A percentile compares a stretch with the other conserved stretches of the same genome.
phyloP scores from a whole-genome alignment of 495 filamentous ascomycete species.

The Penicillium canescens region DNA sequence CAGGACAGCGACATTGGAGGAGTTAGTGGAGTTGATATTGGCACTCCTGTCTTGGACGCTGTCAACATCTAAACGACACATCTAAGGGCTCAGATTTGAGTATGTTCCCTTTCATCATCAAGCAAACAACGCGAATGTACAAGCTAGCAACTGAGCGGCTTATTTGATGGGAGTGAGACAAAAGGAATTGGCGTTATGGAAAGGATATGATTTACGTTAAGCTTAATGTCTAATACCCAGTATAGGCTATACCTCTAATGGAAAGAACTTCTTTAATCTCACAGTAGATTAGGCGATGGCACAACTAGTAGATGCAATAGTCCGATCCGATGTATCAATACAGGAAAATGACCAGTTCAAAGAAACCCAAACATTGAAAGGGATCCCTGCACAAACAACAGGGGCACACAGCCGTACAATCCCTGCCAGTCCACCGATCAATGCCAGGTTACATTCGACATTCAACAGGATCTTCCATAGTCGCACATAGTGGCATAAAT shows the following conservation, averaged over 20 bases:
- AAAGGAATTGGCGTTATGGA: not conserved
- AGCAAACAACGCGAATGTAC: not conserved
- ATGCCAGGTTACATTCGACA: conserved; percentile 1
- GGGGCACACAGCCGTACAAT: conserved; percentile 1
- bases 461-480: not conserved
- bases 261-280: too few species aligned
- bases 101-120: not conserved
- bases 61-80: not conserved
- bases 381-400: not conserved
- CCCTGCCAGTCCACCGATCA: not conserved
- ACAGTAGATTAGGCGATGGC: too few species aligned
- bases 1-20: not conserved
- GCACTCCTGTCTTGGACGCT: not conserved
- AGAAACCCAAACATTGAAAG: conserved; percentile 5
- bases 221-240: not conserved
- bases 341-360: too few species aligned
- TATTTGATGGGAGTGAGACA: not conserved
- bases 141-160: not conserved
- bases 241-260: not conserved
- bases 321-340: too few species aligned
- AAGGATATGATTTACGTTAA: not conserved
- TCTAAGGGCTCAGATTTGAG: not conserved
- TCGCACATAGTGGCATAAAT: conserved; percentile 1
- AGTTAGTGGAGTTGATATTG: not conserved
- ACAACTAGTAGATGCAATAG: too few species aligned